Conservation (phyloP, 2,329 filamentous ascomycete genomes). For the Neofusicoccum kwambonambiense region DNA sequence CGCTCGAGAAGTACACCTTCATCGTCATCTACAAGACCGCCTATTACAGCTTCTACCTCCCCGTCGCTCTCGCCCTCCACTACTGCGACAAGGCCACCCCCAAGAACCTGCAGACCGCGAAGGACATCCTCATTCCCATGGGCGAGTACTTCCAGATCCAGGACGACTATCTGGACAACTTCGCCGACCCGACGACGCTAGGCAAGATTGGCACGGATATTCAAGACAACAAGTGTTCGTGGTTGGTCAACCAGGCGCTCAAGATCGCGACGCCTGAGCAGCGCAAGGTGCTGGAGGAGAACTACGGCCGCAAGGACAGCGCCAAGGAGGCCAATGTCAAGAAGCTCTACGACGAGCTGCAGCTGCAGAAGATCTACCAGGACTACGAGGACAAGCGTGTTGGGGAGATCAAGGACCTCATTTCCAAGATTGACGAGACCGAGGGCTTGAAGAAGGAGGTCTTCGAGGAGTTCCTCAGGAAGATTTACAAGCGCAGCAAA, state of each 20-base stretch:
- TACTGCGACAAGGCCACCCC: conserved; percentile 81
- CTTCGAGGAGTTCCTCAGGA: conserved; percentile 85
- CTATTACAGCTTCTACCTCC: conserved; percentile 98
- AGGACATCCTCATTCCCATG: conserved; percentile 92
- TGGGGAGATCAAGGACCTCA: conserved; percentile 71
- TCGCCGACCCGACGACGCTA: conserved; percentile 85
- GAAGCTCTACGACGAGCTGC: conserved; percentile 80
- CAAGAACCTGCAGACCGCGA: conserved; percentile 83
- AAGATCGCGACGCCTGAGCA: conserved; percentile 78
- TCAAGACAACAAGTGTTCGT: conserved; percentile 99
- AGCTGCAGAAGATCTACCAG: conserved; percentile 79
- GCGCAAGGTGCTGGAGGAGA: conserved; percentile 80
- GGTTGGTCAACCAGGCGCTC: conserved; percentile 94
- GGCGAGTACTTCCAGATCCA: conserved; percentile 99
- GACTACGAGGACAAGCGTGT: conserved; percentile 89
- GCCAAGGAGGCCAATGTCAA: conserved; percentile 82
- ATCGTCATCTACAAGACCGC: conserved; percentile 99
- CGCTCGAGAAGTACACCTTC: conserved; percentile 90
- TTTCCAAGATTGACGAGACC: conserved; percentile 77
- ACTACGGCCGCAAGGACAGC: conserved; percentile 91
- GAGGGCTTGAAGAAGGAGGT: conserved; percentile 86
- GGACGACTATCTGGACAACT: conserved; percentile 98
- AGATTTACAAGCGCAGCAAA: conserved; percentile 99
- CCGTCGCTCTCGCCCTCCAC: conserved; percentile 85
- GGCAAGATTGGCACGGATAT: conserved; percentile 99